Base-by-base conservation (phyloP, 163 green algal species). In the Scenedesmus sp. region DNA sequence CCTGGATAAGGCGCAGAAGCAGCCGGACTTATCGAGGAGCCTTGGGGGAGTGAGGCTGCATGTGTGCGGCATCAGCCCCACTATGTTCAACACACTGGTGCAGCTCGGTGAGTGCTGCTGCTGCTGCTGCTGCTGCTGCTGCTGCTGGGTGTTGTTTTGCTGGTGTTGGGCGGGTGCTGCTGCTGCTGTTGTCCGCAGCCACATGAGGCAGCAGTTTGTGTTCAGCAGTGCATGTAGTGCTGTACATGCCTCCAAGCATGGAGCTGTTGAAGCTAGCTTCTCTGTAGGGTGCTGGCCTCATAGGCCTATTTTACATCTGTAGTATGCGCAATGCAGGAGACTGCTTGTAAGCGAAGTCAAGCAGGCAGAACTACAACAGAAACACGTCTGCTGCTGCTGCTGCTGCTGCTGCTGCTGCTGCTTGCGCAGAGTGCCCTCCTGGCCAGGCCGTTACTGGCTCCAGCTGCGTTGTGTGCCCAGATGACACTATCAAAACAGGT, bases 91-190 rank as follows among this genome's bases (percentile, higher is more conserved):
- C 26, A 52, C n/a, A 15, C 18, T 83, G 23, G 74, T 15, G 74
- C 74, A 83, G 74, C n/a, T 83, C 20, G 74, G 74, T 83, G 74
- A 12, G 74, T 83, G 74, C 26, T 73, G 64, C 64, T 73, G 9
- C 10, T 66, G 59, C 10, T 66, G 59, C 59, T 66, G 10, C 59
- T 66, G 59, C 59, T 10, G 9, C 59, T 66, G 64, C 64, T 73
- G 64, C 64, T 73, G 64, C 12, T 73, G 64, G 64, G 18, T 10
- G 64, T 20, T 4, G 64, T 20, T 10, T 73, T 73, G 64, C 10
- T 20, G 9, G 64, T 13, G 20, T 18, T 20, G 34, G 34, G 34
- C 34, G 34, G 34, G 34, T 46, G 34, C 34, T 46, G 34, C 34
- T 46, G 34, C 34, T 46, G 34, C 34, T 46, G 34, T 46, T 46